Evolutionary conservation across 495 filamentous ascomycete genomes (phyloP).

Genomic region (Penicillium cataractarum): DNA sequence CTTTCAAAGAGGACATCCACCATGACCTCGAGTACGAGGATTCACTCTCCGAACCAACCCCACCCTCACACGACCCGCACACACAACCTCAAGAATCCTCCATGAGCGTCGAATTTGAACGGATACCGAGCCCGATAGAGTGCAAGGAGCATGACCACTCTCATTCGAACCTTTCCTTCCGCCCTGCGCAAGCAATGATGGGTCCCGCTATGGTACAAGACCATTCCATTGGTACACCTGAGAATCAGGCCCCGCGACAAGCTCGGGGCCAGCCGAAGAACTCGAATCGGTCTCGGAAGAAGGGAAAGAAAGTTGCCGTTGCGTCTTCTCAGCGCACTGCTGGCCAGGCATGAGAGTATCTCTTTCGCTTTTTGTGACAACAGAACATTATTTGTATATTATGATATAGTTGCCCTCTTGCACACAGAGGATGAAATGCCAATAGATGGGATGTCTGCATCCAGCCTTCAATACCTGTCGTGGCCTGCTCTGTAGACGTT

Average conservation of each 20-base stretch:
- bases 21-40: conserved; percentile 9
- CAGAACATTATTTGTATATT: conserved; percentile 22
- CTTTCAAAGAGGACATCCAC: conserved; percentile 16
- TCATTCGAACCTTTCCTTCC: conserved; percentile 5
- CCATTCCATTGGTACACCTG: neutral
- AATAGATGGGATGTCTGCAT: conserved; percentile 15
- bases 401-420: conserved; percentile 12
- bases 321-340: conserved; percentile 10
- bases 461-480: neutral
- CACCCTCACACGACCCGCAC: neutral
- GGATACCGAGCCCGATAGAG: conserved; percentile 14
- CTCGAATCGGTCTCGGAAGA: conserved; percentile 2
- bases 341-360: conserved; percentile 5
- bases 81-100: conserved; percentile 6
- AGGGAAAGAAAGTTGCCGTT: neutral
- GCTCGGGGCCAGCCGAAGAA: neutral
- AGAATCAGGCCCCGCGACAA: neutral
- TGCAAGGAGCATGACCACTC: conserved; percentile 6
- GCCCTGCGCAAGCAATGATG: conserved; percentile 7
- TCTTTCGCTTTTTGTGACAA: neutral
- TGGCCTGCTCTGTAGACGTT: neutral
- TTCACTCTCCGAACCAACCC: neutral
- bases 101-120: conserved; percentile 23
- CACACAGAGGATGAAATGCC: conserved; percentile 9
- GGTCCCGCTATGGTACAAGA: neutral